Evolutionary conservation across 176 grass and related monocot species (phyloP).

Genomic region (Sorghum bicolor): DNA sequence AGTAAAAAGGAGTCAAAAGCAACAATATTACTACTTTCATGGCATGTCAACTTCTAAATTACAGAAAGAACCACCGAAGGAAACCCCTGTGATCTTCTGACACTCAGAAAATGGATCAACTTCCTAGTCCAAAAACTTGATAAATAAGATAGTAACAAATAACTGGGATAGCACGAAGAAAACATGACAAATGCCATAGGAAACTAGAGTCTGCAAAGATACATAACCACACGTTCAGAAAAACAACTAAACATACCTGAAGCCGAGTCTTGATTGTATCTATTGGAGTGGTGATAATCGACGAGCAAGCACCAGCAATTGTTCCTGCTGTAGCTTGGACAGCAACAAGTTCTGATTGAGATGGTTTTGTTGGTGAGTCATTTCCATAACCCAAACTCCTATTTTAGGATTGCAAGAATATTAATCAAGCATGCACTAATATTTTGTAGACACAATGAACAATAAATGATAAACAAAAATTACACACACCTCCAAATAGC

Average conservation of each 20-base stretch:
- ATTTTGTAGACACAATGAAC: not conserved
- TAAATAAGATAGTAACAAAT: not conserved
- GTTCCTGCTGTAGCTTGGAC: constrained; percentile 95
- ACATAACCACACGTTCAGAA: constrained; percentile 4
- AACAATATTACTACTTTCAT: not conserved
- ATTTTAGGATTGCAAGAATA: constrained; percentile 22
- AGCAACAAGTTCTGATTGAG: constrained; percentile 63
- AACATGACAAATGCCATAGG: not conserved
- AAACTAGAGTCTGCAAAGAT: not conserved
- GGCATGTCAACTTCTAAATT: not conserved
- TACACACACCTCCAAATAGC: constrained; percentile 77
- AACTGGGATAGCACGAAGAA: not conserved
- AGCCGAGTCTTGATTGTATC: constrained; percentile 96
- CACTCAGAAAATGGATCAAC: not conserved
- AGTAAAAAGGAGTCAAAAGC: not conserved
- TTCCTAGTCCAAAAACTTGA: not conserved
- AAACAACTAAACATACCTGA: constrained; percentile 58
- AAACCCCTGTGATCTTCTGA: not conserved
- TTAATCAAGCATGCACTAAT: not conserved
- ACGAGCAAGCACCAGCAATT: constrained; percentile 91
- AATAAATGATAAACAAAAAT: constrained; percentile 16
- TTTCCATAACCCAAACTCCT: constrained; percentile 89
- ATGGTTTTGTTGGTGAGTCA: constrained; percentile 68
- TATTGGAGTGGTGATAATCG: constrained; percentile 88
- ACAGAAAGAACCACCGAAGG: not conserved